These are phyloP conservation scores for Bullera alba DNA, from an alignment of 768 basidiomycete species.

Conservation along the genomic window DNA sequence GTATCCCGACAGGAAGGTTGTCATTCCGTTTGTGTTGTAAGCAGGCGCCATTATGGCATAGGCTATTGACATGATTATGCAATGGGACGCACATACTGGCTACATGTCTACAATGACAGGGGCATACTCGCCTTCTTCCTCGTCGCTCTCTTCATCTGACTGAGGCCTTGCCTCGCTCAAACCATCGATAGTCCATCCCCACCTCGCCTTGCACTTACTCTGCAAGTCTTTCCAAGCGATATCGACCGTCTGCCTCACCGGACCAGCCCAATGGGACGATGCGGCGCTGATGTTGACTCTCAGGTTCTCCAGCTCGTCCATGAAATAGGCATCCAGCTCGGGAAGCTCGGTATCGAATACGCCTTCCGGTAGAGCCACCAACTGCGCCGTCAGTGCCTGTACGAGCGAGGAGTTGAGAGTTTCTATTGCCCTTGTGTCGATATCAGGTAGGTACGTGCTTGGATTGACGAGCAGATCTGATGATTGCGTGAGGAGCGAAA, in stretches of 20 bases:
- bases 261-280: neutral
- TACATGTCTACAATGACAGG: conserved; percentile 39
- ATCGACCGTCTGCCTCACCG: conserved; percentile 1
- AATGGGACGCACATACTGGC: neutral
- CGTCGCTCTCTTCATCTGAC: conserved; percentile 16
- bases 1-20: conserved; percentile 70
- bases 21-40: conserved; percentile 71
- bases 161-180: neutral
- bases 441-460: neutral
- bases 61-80: neutral
- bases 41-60: neutral
- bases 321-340: conserved; percentile 38
- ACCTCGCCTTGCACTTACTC: conserved; percentile 5
- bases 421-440: neutral
- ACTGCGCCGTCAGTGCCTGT: conserved; percentile 20
- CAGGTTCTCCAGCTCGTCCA: conserved; percentile 24
- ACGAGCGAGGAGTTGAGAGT: conserved; percentile 12
- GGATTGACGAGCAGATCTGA: conserved; percentile 13
- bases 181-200: conserved; percentile 28
- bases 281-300: conserved; percentile 7
- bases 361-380: conserved; percentile 23
- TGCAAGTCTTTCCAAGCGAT: conserved; percentile 4
- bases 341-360: conserved; percentile 41
- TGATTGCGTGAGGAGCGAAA: conserved; percentile 43
- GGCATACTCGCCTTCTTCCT: conserved; percentile 42